Evolutionary conservation across 108 stramenopile species (phyloP).

Genomic region (Fistulifera solaris): DNA sequence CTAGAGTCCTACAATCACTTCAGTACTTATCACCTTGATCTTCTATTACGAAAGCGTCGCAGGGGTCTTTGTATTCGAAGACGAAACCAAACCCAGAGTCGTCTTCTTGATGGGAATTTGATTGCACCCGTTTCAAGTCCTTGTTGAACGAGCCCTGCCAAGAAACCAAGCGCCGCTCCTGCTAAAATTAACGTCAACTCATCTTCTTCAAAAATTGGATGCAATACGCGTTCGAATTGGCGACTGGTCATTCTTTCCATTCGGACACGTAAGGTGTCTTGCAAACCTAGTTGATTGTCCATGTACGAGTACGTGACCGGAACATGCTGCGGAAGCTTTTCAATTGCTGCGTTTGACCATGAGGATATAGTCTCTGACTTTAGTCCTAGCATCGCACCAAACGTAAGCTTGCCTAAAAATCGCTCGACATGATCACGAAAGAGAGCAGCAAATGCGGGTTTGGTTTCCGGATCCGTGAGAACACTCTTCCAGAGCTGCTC

Average conservation of each 20-base stretch:
- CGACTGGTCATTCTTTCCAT: slow-evolving; percentile 81
- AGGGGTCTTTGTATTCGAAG: no score
- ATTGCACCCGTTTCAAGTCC: slow-evolving; percentile 66
- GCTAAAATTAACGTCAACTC: slow-evolving; percentile 91
- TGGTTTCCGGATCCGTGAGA: slow-evolving; percentile 62
- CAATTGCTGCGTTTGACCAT: slow-evolving; percentile 39
- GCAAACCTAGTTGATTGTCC: slow-evolving; percentile 64
- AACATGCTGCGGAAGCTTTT: slow-evolving; percentile 68
- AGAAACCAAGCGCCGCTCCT: slow-evolving; percentile 84
- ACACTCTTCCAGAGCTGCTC: slow-evolving; percentile 72
- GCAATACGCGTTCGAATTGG: slow-evolving; percentile 89
- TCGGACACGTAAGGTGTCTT: slow-evolving; percentile 61
- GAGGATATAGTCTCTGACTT: slow-evolving; percentile 24
- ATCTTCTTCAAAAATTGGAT: slow-evolving; percentile 95
- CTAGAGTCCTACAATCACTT: no score
- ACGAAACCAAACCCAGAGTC: no score
- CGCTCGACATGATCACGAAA: slow-evolving; percentile 48
- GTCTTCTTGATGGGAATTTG: no score
- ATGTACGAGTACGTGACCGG: slow-evolving; percentile 70
- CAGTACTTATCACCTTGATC: no score
- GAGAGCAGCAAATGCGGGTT: slow-evolving; percentile 43
- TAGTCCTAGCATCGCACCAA: slow-evolving; percentile 26
- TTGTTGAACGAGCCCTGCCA: slow-evolving; percentile 82
- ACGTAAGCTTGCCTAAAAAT: slow-evolving; percentile 40
- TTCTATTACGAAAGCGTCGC: no score